Evolutionary conservation across 2,329 filamentous ascomycete species (phyloP).

Genomic region (Neonectria ditissima): DNA sequence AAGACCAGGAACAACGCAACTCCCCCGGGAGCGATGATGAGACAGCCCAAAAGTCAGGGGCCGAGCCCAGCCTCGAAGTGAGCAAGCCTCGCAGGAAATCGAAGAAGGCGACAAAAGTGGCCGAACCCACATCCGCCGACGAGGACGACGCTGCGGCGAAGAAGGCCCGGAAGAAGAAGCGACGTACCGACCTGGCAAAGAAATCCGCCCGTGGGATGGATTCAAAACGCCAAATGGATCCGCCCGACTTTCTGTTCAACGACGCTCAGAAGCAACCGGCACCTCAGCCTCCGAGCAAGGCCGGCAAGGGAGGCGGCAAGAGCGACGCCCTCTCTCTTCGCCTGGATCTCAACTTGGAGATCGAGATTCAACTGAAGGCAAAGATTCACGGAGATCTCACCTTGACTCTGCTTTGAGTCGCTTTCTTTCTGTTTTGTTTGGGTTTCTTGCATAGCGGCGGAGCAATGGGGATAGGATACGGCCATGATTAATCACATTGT

Average conservation of each 20-base stretch:
- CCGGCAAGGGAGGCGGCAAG: neutral
- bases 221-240: neutral
- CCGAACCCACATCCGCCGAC: neutral
- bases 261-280: neutral
- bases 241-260: neutral
- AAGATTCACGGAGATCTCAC: neutral
- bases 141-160: neutral
- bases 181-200: neutral
- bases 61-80: neutral
- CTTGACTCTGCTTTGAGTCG: neutral
- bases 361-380: neutral
- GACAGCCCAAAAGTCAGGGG: neutral
- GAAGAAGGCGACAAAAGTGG: neutral
- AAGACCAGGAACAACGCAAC: neutral
- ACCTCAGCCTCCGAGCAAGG: neutral
- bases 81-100: neutral
- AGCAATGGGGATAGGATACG: too few species aligned
- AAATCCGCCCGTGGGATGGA: neutral
- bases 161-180: neutral
- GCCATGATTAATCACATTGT: too few species aligned
- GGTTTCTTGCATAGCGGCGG: too few species aligned
- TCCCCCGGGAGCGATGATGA: neutral
- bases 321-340: neutral
- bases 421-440: neutral
- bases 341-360: neutral